phyloP scores from a whole-genome alignment of 352 stramenopile genomes.

The Phytophthora foliorum region DNA sequence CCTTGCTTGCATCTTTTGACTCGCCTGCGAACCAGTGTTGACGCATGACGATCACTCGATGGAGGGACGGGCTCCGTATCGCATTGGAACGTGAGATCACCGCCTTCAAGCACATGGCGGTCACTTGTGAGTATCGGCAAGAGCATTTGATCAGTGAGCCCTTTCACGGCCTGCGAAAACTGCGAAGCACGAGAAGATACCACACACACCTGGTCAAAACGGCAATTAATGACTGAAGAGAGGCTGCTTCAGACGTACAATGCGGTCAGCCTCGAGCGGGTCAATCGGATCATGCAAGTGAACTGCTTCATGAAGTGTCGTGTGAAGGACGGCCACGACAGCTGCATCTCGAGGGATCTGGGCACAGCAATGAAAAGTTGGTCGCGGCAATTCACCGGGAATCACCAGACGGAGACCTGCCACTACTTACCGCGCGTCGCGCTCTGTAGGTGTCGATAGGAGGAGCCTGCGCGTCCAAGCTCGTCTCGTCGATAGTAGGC shows the following conservation, averaged over 20 bases:
- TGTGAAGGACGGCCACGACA: slow-evolving; percentile 20
- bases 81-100: slow-evolving; percentile 24
- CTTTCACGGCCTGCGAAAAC: slow-evolving; percentile 31
- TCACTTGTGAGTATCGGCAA: slow-evolving; percentile 27
- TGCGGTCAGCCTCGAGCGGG: slow-evolving; percentile 21
- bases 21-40: slow-evolving; percentile 33
- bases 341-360: slow-evolving; percentile 24
- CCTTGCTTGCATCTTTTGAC: slow-evolving; percentile 29
- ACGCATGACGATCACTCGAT: slow-evolving; percentile 30
- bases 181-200: not conserved
- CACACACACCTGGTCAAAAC: not conserved
- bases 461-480: not conserved
- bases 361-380: not conserved
- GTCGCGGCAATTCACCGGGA: not conserved
- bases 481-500: slow-evolving; percentile 2
- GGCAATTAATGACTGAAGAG: not conserved
- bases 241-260: slow-evolving; percentile 15
- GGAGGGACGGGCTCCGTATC: slow-evolving; percentile 25
- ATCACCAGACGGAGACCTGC: not conserved
- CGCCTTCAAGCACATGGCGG: slow-evolving; percentile 17
- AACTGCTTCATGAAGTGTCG: slow-evolving; percentile 2
- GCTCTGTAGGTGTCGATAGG: slow-evolving; percentile 11
- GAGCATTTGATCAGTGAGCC: slow-evolving; percentile 31
- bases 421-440: slow-evolving; percentile 14
- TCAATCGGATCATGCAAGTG: slow-evolving; percentile 35